Evolutionary conservation across 345 rosid species (phyloP), one percentile per base, ranked within the genome.

Genomic region (Populus tremula): DNA sequence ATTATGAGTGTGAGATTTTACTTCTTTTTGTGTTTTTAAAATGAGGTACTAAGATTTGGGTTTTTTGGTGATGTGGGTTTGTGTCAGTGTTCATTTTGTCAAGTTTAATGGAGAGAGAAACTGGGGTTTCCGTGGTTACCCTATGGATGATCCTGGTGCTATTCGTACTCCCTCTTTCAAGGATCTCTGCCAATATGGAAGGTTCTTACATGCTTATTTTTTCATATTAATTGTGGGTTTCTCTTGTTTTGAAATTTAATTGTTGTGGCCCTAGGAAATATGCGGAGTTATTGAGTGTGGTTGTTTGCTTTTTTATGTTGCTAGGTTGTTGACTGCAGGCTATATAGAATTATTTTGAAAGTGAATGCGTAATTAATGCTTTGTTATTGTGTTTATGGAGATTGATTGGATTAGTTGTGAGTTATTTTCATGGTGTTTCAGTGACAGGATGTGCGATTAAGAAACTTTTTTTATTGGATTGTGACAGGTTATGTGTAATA

Each of bases 121-220:
- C 62, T 70, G 73, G 62, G 62, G 56, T 59, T 78, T 73, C 36
- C 70, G 4, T 39, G 69, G 29, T 47, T 23, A 29, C 80, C 54
- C 67, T 66, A 50, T 79, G 76, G 86, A 73, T 80, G 61, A 27
- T 83, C 78, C 78, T 80, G 59, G 76, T 66, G 66, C 74, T 65
- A 31, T 23, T 23, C 64, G 9, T 23, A 23, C 77, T n/a, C 64
- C 62, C 77, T 35, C 21, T 77, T 54, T 67, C 83, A 14, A 74
- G 68, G 83, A 77, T 80, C 83, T 77, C 83, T 14, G 83, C 86
- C 38, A 83, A 83, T 71, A 43, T 66, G 69, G 86, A 83, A 80
- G 86, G 86, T 83, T 77, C 67, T 62, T 53, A 5, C 69, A 59
- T 2, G 29, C 64, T 67, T 67, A 11, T 75, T 23, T 0, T 63